phyloP scores from a whole-genome alignment of 139 green algal genomes.

The Medakamo hakoo region DNA sequence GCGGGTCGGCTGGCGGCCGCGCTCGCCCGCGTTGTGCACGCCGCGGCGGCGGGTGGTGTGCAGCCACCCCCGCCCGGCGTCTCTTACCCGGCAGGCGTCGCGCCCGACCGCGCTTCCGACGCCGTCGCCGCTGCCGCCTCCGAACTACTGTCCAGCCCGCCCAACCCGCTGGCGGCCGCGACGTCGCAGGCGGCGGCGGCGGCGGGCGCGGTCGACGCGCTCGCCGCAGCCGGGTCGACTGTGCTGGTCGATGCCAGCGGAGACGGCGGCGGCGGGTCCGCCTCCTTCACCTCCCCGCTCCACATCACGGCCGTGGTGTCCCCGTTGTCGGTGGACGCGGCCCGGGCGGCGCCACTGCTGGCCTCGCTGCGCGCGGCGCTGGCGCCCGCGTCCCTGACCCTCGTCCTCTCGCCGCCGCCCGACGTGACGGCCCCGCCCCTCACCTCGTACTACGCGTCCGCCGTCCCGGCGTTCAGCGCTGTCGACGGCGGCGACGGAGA shows the following conservation, averaged over 20 bases:
- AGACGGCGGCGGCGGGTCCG: not conserved
- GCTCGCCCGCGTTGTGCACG: not conserved
- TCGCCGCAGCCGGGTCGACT: not conserved
- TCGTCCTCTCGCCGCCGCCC: slow-evolving; percentile 37
- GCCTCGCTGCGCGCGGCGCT: slow-evolving; percentile 19
- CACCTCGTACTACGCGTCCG: slow-evolving; percentile 78
- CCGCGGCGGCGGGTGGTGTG: not conserved
- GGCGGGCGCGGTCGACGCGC: not conserved
- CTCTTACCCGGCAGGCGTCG: not conserved
- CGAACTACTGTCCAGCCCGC: not conserved
- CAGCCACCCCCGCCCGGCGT: not conserved
- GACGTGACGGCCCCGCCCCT: slow-evolving; percentile 67
- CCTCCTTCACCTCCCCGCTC: slow-evolving; percentile 14
- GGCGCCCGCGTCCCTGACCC: slow-evolving; percentile 6
- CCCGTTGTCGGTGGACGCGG: slow-evolving; percentile 34
- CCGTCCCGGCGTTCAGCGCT: slow-evolving; percentile 22
- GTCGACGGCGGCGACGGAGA: not conserved
- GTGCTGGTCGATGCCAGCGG: not conserved
- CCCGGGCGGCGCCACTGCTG: slow-evolving; percentile 29
- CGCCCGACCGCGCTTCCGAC: not conserved
- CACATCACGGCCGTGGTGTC: slow-evolving; percentile 46
- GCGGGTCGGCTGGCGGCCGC: not conserved
- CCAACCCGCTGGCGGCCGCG: not conserved
- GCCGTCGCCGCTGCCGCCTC: not conserved
- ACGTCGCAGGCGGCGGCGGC: not conserved